Conservation (phyloP, 2,329 filamentous ascomycete species). For the Orbilia blumenaviensis region DNA sequence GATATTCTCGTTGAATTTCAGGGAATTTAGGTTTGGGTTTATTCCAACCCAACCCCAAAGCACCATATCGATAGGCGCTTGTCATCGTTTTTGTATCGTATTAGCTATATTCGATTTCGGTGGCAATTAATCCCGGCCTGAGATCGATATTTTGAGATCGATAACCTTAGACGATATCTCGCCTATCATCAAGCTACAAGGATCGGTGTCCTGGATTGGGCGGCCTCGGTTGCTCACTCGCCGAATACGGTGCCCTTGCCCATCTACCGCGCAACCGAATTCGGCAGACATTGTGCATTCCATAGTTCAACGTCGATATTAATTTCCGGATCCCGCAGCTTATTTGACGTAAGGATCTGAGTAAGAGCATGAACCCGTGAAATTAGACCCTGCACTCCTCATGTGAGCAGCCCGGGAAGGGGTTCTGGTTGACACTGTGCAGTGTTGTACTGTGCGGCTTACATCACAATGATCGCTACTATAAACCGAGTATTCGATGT, state of each 20-base stretch:
- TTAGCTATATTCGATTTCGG: background rate
- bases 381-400: constrained; percentile 9
- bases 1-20: background rate
- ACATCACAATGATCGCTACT: constrained; percentile 7
- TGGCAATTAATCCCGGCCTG: background rate
- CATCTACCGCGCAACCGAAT: constrained; percentile 18
- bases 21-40: background rate
- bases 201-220: constrained; percentile 27
- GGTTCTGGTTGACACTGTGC: background rate
- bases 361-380: constrained; percentile 13
- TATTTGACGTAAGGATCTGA: constrained; percentile 28
- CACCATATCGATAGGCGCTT: background rate
- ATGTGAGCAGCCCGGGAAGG: background rate
- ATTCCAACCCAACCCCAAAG: background rate
- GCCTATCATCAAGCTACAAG: constrained; percentile 33
- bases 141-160: constrained; percentile 14
- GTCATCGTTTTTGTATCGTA: background rate
- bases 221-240: background rate
- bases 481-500: background rate
- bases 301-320: constrained; percentile 14
- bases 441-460: no score
- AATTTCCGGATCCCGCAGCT: constrained; percentile 46
- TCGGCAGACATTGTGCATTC: constrained; percentile 16
- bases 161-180: constrained; percentile 10
- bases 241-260: constrained; percentile 19